These are phyloP conservation scores for Monosporozyma aerobia DNA, from an alignment of 805 yeast species.

Conservation along the genomic window DNA sequence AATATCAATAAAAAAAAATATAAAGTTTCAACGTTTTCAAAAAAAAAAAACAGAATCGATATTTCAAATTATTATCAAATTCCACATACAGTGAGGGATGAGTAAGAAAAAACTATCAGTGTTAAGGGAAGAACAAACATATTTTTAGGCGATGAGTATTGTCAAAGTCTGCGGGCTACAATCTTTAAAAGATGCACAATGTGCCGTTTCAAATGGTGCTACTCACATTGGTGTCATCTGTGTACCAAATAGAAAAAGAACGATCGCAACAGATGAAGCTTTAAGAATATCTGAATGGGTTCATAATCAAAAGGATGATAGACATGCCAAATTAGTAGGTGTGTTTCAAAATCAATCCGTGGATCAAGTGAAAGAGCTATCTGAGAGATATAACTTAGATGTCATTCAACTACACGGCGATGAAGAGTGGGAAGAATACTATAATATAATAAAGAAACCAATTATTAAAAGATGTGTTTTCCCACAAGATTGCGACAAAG, in stretches of 20 bases:
- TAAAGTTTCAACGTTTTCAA: background rate
- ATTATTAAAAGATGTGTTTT: conserved; percentile 61
- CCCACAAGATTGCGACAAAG: conserved; percentile 42
- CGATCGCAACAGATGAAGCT: conserved; percentile 45
- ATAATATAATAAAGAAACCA: conserved; percentile 37
- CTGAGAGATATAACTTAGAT: conserved; percentile 46
- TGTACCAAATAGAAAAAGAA: conserved; percentile 74
- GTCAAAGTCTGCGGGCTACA: conserved; percentile 80
- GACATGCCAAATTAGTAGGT: conserved; percentile 72
- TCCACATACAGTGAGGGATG: too few species aligned
- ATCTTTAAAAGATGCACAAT: conserved; percentile 55
- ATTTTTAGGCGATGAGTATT: background rate
- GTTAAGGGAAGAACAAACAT: background rate
- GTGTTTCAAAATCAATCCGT: conserved; percentile 79
- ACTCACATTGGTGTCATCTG: conserved; percentile 74
- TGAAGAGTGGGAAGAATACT: conserved; percentile 35
- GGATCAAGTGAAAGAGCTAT: conserved; percentile 43
- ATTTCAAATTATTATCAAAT: background rate
- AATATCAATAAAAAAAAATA: background rate
- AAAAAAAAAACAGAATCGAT: too few species aligned
- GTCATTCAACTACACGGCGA: conserved; percentile 85
- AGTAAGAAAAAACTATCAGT: background rate
- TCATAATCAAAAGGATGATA: conserved; percentile 24
- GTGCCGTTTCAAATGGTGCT: conserved; percentile 65
- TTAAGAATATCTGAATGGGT: conserved; percentile 35